Base-by-base conservation (phyloP, 768 basidiomycete species). In the Russula earlei region DNA sequence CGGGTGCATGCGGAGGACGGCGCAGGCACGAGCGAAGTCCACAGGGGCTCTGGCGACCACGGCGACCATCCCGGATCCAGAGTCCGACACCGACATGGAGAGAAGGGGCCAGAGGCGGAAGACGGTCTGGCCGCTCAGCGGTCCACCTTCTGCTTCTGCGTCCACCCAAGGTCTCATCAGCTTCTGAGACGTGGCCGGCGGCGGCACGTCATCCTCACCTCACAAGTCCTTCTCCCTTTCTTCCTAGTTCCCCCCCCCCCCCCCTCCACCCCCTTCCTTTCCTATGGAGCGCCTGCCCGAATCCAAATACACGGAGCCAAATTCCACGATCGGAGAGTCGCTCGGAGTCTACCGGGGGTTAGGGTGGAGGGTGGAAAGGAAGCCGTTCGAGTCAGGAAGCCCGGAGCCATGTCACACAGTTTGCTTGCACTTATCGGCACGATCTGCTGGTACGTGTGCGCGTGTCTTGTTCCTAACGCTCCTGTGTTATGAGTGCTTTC, bases 141-240 rank as follows among this genome's bases (percentile, higher is more conserved):
- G 51, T 8, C 33, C 56, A 25, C 34, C 45, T 27, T 22, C 50
- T 56, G 52, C 50, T 48, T 50, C 50, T 42, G 51, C 51, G 36
- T 48, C 56, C 25, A 31, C 33, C 22, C 57, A 59, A 29, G 57
- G 57, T 19, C 34, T 60, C 34, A 60, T 60, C 34, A 60, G 56
- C 57, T 60, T 60, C 56, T 60, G 56, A n/a, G n/a, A 60, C 56
- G 40, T 57, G 50, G 55, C 55, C 44, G 24, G n/a, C 22, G 38
- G 33, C 19, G 51, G 57, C 54, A 42, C 54, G 57, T 58, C 53
- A 49, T 55, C 24, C 10, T 14, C 34, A 36, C 52, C 37, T 22
- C 34, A 45, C 38, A 36, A 8, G 25, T n/a, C 44, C 25, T 4
- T 17, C 29, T 3, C 7, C 43, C 24, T 33, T 11, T 11, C 11